Evolutionary conservation across 257 asterid genomes (phyloP).

Genomic region (Solanum bulbocastanum): DNA sequence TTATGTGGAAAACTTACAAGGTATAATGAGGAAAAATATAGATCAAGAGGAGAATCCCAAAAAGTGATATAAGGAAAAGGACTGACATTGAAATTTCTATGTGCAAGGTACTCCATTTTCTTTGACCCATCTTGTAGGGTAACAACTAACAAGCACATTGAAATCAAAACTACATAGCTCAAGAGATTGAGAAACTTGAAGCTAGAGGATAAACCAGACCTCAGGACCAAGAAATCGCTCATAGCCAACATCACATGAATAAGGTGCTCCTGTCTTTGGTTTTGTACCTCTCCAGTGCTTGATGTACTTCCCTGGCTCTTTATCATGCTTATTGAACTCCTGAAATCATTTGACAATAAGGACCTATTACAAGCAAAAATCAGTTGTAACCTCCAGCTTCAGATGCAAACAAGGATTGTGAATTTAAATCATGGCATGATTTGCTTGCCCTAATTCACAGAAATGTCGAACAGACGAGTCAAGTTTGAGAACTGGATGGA

Average conservation of each 20-base stretch:
- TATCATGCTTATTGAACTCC: slow-evolving; percentile 95
- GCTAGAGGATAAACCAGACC: slow-evolving; percentile 35
- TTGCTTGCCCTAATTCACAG: background rate
- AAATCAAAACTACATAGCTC: background rate
- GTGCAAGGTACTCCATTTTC: background rate
- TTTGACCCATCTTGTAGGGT: background rate
- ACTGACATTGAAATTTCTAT: background rate
- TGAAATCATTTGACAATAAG: slow-evolving; percentile 25
- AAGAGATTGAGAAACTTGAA: slow-evolving; percentile 8
- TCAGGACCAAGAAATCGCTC: slow-evolving; percentile 99
- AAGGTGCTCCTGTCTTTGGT: slow-evolving; percentile 95
- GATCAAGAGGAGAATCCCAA: background rate
- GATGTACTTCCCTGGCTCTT: slow-evolving; percentile 76
- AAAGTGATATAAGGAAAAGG: background rate
- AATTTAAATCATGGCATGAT: background rate
- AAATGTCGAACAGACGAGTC: background rate
- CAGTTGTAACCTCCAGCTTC: background rate
- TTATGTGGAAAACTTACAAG: background rate
- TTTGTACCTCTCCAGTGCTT: slow-evolving; percentile 94
- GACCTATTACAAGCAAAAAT: slow-evolving; percentile 4
- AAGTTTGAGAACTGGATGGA: background rate
- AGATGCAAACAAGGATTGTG: background rate
- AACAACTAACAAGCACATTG: background rate
- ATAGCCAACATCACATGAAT: slow-evolving; percentile 90
- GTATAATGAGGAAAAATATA: background rate